These are phyloP conservation scores for Phoma sp. DNA, from an alignment of 2,329 filamentous ascomycete species.

Conservation along the genomic window DNA sequence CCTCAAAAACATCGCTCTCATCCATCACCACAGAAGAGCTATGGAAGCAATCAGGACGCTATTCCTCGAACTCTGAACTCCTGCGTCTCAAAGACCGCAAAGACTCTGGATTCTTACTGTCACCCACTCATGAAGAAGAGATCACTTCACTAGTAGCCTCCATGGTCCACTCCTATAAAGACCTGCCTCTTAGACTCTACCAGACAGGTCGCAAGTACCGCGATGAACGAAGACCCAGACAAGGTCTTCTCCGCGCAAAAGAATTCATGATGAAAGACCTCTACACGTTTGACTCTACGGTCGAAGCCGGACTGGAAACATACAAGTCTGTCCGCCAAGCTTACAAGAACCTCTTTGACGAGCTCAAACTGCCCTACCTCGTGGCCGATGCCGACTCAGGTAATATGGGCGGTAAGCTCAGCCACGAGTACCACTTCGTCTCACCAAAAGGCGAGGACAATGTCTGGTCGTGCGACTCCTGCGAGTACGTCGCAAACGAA, in stretches of 20 bases:
- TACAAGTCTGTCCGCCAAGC: slow-evolving; percentile 76
- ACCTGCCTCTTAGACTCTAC: slow-evolving; percentile 84
- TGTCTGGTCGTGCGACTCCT: slow-evolving; percentile 75
- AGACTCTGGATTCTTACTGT: slow-evolving; percentile 74
- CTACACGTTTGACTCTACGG: slow-evolving; percentile 85
- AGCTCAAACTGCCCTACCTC: slow-evolving; percentile 81
- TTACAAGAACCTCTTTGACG: slow-evolving; percentile 79
- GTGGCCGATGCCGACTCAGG: slow-evolving; percentile 91
- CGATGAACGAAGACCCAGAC: slow-evolving; percentile 86
- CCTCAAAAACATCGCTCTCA: slow-evolving; percentile 82
- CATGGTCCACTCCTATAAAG: slow-evolving; percentile 80
- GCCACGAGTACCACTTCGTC: slow-evolving; percentile 92
- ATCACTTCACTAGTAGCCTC: slow-evolving; percentile 81
- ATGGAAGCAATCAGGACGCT: slow-evolving; percentile 83
- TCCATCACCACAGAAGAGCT: slow-evolving; percentile 83
- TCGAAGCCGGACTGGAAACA: slow-evolving; percentile 74
- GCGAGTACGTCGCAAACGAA: slow-evolving; percentile 82
- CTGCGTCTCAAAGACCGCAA: slow-evolving; percentile 83
- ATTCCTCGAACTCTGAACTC: slow-evolving; percentile 80
- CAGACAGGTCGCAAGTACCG: slow-evolving; percentile 95
- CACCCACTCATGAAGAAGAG: slow-evolving; percentile 96
- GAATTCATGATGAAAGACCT: slow-evolving; percentile 99
- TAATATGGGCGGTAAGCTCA: slow-evolving; percentile 92
- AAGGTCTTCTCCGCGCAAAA: slow-evolving; percentile 83
- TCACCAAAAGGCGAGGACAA: slow-evolving; percentile 83